These are phyloP conservation scores for Candida orba DNA, from an alignment of 805 yeast species.

Conservation along the genomic window DNA sequence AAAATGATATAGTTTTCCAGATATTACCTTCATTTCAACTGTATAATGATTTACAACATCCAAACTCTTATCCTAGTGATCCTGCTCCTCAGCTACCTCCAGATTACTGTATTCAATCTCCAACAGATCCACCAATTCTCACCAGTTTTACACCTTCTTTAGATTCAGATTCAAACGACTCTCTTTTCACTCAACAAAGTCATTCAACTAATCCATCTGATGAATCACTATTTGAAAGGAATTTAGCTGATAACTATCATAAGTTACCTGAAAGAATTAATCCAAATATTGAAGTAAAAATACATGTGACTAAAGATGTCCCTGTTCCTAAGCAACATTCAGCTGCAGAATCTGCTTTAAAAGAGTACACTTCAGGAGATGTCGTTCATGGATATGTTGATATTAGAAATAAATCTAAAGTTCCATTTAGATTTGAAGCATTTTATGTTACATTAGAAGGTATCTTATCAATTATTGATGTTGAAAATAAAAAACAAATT, in stretches of 20 bases:
- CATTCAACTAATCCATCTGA: not conserved
- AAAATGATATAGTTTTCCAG: conserved; percentile 32
- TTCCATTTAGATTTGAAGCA: conserved; percentile 53
- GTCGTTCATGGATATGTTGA: conserved; percentile 51
- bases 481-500: conserved; percentile 27
- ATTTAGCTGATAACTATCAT: conserved; percentile 46
- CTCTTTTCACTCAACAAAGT: not conserved
- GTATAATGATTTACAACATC: conserved; percentile 43
- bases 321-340: conserved; percentile 33
- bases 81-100: conserved; percentile 28
- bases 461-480: conserved; percentile 26
- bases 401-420: conserved; percentile 39
- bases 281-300: conserved; percentile 40
- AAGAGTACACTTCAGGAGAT: conserved; percentile 65
- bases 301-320: conserved; percentile 44
- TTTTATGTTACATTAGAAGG: conserved; percentile 47
- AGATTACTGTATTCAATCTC: conserved; percentile 17
- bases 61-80: conserved; percentile 31
- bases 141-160: not conserved
- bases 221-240: conserved; percentile 20
- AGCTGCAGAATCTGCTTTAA: conserved; percentile 29
- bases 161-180: not conserved
- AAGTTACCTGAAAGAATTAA: conserved; percentile 29
- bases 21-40: conserved; percentile 64
- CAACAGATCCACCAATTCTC: not conserved